Base-by-base conservation (phyloP, 2,329 filamentous ascomycete species). In the Fonsecaea pedrosoi region DNA sequence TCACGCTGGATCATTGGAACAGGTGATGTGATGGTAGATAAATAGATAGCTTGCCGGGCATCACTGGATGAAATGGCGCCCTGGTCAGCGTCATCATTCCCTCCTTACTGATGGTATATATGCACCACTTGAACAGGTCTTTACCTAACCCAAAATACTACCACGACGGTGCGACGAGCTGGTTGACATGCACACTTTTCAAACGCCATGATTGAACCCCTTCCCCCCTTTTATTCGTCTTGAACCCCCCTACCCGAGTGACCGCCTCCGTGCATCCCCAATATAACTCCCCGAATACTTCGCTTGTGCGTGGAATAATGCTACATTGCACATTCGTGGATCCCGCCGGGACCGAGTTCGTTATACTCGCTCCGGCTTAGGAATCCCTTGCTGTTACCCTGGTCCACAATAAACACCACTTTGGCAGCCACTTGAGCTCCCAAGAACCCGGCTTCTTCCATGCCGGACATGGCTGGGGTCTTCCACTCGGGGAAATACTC, bases 401-500 rank as follows among this genome's bases (percentile, higher is more conserved):
- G 86, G 74, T 92, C 89, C 2, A 88, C 82, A 9, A 90, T 85
- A 76, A 91, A 92, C 57, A 91, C 79, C 25, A 91, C 87, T 78
- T 90, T 91, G 1, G 91, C 92, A 1, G 91, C 92, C 37, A 97
- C 90, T 79, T 96, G 92, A 2, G 92, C 91, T 10, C 94, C 94
- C 6, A 97, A 82, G 79, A 97, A 97, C 75, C 89, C 87, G 57
- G 91, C 88, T 79, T 97, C 94, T 75, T 97, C 94, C 74, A 85
- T 87, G 1, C 87, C 87, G 12, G 67, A 62, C 54, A 78, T 77
- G 73, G 79, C 78, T 64, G 89, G 87, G 79, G 91, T 94, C 76
- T 92, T 92, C 92, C 93, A 97, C 78, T 97, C 94, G 10, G 90
- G 87, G 72, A 97, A 90, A 78, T 97, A 97, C 61, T 92, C 90